Evolutionary conservation across 352 stramenopile genomes (phyloP), one percentile per base, ranked within the genome.

Genomic region (Globisporangium alternatum): DNA sequence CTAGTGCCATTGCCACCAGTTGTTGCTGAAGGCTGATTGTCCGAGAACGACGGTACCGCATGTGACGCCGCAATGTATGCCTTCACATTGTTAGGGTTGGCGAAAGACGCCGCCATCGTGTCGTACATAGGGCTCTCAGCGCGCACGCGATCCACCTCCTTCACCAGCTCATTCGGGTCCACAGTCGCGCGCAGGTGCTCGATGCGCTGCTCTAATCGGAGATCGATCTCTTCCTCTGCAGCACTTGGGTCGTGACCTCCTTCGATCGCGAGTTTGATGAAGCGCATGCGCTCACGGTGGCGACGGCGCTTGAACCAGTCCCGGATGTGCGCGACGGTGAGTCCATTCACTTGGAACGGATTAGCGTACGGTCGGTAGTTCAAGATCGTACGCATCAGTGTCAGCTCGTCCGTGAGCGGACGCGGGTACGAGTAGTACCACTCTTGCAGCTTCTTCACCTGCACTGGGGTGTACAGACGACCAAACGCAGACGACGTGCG

Each of bases 281-380:
- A 91, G 22, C 83, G 83, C 65, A 93, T 78, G 21, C 83, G 81
- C 54, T 95, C 86, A n/a, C 86, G 81, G 56, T 85, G 85, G 30
- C 86, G 83, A 33, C 86, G 83, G 2, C 83, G 83, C 70, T 95
- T 91, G 69, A 95, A 95, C 86, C 86, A 95, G 71, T 95, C 86
- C 6, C 86, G 81, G 19, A 95, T 79, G 45, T 93, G 81, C 6
- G 77, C 70, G 28, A 91, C 78, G 37, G 83, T 86, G 8, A 92
- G 68, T 7, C 81, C 80, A 43, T 73, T 73, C 8, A 81, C 64
- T 31, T 86, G 66, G 61, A 89, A 90, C 56, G 79, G 81, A 48
- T 90, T 93, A 3, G 79, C 73, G 60, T 86, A 93, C 48, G 83
- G 86, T 28, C 80, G 81, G 64, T 91, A 92, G 70, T 89, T 91